phyloP scores from a whole-genome alignment of 176 grass and related monocot species.

The Poa pratensis region DNA sequence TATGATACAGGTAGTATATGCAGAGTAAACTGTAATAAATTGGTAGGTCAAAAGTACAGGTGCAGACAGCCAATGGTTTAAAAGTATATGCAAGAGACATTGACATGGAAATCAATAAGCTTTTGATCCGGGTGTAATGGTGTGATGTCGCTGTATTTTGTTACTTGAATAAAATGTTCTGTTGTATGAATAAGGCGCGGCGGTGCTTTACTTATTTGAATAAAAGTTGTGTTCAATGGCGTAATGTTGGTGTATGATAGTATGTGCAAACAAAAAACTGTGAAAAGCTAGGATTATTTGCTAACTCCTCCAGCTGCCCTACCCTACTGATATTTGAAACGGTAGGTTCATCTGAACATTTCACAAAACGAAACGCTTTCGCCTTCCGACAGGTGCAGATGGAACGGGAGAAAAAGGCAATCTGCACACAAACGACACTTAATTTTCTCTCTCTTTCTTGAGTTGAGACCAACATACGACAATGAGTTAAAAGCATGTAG shows the following conservation, averaged over 20 bases:
- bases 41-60: background rate
- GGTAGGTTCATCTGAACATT: background rate
- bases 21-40: background rate
- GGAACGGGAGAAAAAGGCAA: background rate
- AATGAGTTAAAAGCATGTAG: constrained; percentile 6
- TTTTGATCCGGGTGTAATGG: background rate
- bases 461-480: background rate
- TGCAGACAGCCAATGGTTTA: background rate
- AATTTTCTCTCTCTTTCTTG: background rate
- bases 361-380: background rate
- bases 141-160: background rate
- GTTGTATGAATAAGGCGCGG: background rate
- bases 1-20: background rate
- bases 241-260: background rate
- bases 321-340: too few species aligned
- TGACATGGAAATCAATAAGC: constrained; percentile 5
- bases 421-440: background rate
- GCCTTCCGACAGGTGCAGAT: background rate
- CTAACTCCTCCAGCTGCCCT: background rate
- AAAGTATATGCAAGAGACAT: background rate
- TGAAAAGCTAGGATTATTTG: background rate
- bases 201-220: background rate
- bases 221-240: background rate
- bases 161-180: background rate
- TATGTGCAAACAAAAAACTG: background rate